Base-by-base conservation (phyloP, 2,329 filamentous ascomycete species). In the Hypoxylon sp. region DNA sequence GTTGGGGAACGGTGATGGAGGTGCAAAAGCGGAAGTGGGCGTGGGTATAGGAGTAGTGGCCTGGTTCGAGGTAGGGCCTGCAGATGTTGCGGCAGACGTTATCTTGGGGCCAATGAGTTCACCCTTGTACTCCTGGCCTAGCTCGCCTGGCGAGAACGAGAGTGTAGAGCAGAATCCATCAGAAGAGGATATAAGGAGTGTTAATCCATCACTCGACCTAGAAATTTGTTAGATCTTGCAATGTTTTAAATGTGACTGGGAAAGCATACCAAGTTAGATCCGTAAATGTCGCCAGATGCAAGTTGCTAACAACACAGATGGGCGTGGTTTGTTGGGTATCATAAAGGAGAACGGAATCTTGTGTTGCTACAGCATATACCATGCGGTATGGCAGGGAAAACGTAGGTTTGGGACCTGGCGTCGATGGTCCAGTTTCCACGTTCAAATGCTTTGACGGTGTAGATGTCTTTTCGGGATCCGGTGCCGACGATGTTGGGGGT, bases 281-380 rank as follows among this genome's bases (percentile, higher is more conserved):
- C 0, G 94, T 99, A 67, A 99, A 99, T 0, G 94, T 97, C 3
- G 94, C 92, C 70, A 93, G 96, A 71, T 99, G 94, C 59, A 99
- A 75, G 67, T 99, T 99, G 80, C 91, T 97, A 37, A 99, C 93
- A 27, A 97, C 82, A 68, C 91, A 96, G 25, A 99, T 78, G 2
- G 94, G 94, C 5, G 91, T 95, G 65, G 92, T 89, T 68, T 99
- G 94, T 67, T 99, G 94, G 0, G 94, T 99, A 71, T 99, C 94
- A 67, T 99, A 99, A 15, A 99, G 80, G 31, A 97, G 78, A 3
- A 99, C 90, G 0, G 94, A 90, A 72, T 99, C 94, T 68, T 97
- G 93, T 0, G 94, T 99, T 5, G 94, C 95, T 26, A 99, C 93
- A 3, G 93, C 94, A 72, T 97, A 99, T 0, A 99, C 82, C 78